phyloP scores from a whole-genome alignment of 148 eudicot genomes.

The Pouteria glomerata region DNA sequence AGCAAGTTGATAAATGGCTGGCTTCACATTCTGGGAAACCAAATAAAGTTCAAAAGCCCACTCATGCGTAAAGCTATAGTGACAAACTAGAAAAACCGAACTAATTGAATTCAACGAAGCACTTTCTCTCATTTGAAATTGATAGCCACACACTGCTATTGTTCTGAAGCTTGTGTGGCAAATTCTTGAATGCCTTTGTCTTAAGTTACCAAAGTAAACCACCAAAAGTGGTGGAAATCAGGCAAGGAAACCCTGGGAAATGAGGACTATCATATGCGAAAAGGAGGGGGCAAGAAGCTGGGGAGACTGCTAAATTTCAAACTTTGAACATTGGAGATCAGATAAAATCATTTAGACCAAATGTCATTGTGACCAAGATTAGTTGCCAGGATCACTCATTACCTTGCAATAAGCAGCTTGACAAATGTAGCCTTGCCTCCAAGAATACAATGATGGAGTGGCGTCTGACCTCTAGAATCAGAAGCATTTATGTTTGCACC shows the following conservation, averaged over 20 bases:
- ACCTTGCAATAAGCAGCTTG: constrained; percentile 83
- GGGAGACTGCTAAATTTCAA: no score
- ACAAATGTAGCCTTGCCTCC: constrained; percentile 60
- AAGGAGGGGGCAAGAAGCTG: no score
- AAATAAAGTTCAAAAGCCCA: neutral
- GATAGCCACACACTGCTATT: neutral
- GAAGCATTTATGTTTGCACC: constrained; percentile 79
- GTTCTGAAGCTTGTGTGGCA: neutral
- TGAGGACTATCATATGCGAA: no score
- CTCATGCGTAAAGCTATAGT: neutral
- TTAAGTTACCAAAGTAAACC: neutral
- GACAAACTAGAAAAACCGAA: neutral
- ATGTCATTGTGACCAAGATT: constrained; percentile 1
- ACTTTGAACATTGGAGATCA: no score
- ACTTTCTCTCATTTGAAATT: neutral
- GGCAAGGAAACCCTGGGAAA: no score
- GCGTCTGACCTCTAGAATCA: constrained; percentile 67
- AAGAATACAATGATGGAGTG: constrained; percentile 80
- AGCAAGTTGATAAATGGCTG: neutral
- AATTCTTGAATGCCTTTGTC: neutral
- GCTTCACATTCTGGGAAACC: neutral
- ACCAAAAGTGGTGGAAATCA: no score
- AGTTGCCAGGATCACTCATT: constrained; percentile 8
- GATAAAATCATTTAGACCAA: no score
- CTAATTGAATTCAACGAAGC: neutral